Evolutionary conservation across 129 eudicot genomes (phyloP), one percentile per base, ranked within the genome.

Genomic region (Flaveria bidentis): DNA sequence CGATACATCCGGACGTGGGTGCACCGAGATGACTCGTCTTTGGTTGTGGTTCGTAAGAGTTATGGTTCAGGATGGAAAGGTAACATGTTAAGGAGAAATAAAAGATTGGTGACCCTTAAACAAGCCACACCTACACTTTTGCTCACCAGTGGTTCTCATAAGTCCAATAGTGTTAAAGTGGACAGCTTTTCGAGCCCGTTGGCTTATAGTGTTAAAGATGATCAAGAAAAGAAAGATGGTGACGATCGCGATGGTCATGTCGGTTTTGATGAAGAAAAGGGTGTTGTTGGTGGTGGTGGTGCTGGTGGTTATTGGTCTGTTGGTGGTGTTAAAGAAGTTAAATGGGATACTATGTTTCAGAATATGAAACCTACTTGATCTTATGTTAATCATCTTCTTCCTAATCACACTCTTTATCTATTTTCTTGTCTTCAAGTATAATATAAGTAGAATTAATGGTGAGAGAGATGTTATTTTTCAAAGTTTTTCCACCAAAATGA

Each of bases 301-400:
- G 76, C 75, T 8, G 88, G 51, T 9, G 84, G 57, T 53, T 77
- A 86, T 10, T 87, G 90, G 85, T 56, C 85, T 7, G 52, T 58
- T 60, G 67, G 84, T 73, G 88, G 85, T 7, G 89, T 87, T 69
- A 92, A 89, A 58, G 93, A 89, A 76, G 88, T 92, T 80, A 86
- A 86, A 86, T 92, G 96, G 98, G 98, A 92, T 77, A 74, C 96
- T 3, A 90, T 92, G 92, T 92, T 92, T 86, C 90, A 92, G 74
- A 86, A 92, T 84, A 76, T 92, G 78, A 92, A 92, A 55, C 98
- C 98, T 28, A 92, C 98, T 63, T 92, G 46, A 73, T 42, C 57
- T 49, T 69, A 46, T 26, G 57, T 45, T 20, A 26, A 3, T 36
- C 13, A 75, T 65, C 22, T 6, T 65, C 42, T 76, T 76, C 53